Evolutionary conservation across 371 early-diverging fungal genomes (phyloP).

Genomic region (Mucor velutinosus): DNA sequence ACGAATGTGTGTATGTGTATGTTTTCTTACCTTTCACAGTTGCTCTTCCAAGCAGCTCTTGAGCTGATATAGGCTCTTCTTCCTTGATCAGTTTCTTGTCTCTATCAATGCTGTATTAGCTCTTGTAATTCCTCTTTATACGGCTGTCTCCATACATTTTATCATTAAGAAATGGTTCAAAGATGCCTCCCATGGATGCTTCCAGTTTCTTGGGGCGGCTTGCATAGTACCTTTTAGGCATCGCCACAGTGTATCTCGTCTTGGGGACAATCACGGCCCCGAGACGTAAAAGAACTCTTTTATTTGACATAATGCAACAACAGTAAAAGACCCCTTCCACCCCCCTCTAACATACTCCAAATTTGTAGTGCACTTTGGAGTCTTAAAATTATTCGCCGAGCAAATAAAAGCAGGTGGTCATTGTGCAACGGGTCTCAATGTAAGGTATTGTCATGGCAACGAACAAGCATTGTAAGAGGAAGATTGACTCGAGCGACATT

Average conservation of each 20-base stretch:
- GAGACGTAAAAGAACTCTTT: background rate
- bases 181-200: slow-evolving; percentile 40
- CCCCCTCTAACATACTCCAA: too few relatives aligned
- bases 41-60: slow-evolving; percentile 10
- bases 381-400: too few relatives aligned
- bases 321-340: background rate
- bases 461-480: too few relatives aligned
- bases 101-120: background rate
- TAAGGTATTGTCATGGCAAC: too few relatives aligned
- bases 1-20: background rate
- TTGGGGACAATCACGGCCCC: background rate
- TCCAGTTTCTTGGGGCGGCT: slow-evolving; percentile 22
- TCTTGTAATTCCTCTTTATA: background rate
- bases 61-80: slow-evolving; percentile 6
- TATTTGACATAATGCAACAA: slow-evolving; percentile 1
- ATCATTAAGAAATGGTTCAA: slow-evolving; percentile 43
- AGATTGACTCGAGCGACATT: too few relatives aligned
- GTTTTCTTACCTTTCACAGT: slow-evolving; percentile 18
- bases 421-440: too few relatives aligned
- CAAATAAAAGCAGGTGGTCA: too few relatives aligned
- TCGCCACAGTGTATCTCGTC: background rate
- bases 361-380: too few relatives aligned
- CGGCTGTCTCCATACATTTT: slow-evolving; percentile 11
- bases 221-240: slow-evolving; percentile 19
- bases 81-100: slow-evolving; percentile 2